Conservation (phyloP, 371 early-diverging fungal genomes). For the Mucor piriformis region DNA sequence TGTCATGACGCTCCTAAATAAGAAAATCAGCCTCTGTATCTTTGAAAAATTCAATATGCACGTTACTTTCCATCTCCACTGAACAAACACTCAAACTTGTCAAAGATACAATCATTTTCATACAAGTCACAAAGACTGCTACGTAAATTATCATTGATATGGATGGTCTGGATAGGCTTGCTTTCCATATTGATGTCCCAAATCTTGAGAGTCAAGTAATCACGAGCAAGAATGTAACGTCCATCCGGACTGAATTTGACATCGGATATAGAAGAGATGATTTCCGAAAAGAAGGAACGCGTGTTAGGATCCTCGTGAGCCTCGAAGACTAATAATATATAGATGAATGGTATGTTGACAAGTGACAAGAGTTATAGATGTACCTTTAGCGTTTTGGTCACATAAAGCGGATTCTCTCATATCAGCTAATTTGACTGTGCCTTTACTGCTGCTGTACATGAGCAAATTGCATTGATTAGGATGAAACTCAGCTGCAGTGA, state of each 20-base stretch:
- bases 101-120: constrained; percentile 99
- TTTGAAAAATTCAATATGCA: no score
- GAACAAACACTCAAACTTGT: constrained; percentile 97
- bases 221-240: constrained; percentile 94
- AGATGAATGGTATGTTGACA: background rate
- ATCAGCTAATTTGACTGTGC: constrained; percentile 95
- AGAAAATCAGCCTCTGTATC: no score
- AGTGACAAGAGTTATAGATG: background rate
- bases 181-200: constrained; percentile 98
- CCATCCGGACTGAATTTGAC: constrained; percentile 95
- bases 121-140: constrained; percentile 96
- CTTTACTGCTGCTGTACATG: constrained; percentile 98
- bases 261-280: constrained; percentile 97
- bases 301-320: constrained; percentile 91
- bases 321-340: constrained; percentile 74
- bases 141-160: constrained; percentile 92
- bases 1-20: constrained; percentile 76
- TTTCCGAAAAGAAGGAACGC: constrained; percentile 97
- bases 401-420: constrained; percentile 96
- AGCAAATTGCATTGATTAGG: constrained; percentile 94
- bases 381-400: constrained; percentile 91
- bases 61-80: constrained; percentile 86
- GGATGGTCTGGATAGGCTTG: constrained; percentile 91
- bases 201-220: constrained; percentile 94
- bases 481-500: constrained; percentile 98